These are phyloP conservation scores for Paecilomyces sp. DNA, from an alignment of 2,329 filamentous ascomycete species.

Conservation along the genomic window DNA sequence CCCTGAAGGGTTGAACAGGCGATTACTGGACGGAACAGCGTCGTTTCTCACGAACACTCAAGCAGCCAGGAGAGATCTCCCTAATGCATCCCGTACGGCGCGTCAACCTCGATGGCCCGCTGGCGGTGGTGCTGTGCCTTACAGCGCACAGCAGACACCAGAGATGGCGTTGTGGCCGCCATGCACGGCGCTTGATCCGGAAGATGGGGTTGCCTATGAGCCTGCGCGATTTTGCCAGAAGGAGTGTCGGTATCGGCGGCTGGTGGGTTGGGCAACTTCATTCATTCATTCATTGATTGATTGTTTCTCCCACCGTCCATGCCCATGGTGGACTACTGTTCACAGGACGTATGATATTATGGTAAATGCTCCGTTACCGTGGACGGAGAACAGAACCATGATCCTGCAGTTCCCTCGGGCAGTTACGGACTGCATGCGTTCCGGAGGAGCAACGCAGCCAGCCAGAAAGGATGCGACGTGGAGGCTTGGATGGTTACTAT, in stretches of 20 bases:
- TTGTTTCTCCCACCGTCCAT: not conserved
- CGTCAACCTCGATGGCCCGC: not conserved
- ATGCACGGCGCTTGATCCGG: slow-evolving; percentile 1
- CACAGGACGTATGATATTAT: no score
- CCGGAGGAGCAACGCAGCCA: not conserved
- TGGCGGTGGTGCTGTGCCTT: not conserved
- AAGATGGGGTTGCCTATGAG: not conserved
- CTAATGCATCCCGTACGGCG: not conserved
- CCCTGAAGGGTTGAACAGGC: not conserved
- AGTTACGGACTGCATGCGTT: not conserved
- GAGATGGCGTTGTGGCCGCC: not conserved
- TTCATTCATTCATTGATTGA: not conserved
- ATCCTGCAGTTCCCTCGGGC: not conserved
- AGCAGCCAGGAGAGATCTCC: not conserved
- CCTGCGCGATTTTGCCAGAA: not conserved
- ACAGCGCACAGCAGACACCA: not conserved
- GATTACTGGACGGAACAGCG: not conserved
- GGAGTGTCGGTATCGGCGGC: not conserved
- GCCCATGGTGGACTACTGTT: not conserved
- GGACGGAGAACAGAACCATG: not conserved
- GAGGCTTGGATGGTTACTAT: not conserved
- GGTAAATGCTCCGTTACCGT: not conserved
- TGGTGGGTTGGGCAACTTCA: not conserved
- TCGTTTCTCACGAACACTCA: not conserved
- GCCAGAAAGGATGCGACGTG: not conserved